phyloP scores from a whole-genome alignment of 2,329 filamentous ascomycete species.

The Calonectria hongkongensis region DNA sequence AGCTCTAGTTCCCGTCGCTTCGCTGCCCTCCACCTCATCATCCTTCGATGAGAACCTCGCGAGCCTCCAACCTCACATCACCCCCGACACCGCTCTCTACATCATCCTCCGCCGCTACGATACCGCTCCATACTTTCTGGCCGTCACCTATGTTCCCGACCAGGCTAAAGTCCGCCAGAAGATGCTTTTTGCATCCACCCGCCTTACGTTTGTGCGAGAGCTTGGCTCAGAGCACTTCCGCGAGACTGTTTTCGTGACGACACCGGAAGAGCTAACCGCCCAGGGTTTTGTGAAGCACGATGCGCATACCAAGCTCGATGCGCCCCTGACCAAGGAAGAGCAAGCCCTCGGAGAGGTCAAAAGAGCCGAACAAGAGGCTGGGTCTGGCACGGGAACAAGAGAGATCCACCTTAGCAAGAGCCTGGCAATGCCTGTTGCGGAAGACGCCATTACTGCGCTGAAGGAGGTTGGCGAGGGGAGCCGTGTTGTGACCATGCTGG shows the following conservation, averaged over 20 bases:
- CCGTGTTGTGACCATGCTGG: conserved; percentile 78
- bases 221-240: conserved; percentile 86
- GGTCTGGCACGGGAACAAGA: conserved; percentile 77
- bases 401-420: conserved; percentile 76
- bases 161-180: conserved; percentile 87
- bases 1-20: conserved; percentile 76
- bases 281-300: conserved; percentile 84
- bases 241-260: conserved; percentile 84
- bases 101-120: conserved; percentile 83
- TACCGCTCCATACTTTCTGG: conserved; percentile 75
- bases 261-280: conserved; percentile 79
- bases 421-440: conserved; percentile 74
- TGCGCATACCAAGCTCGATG: conserved; percentile 77
- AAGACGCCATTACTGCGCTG: conserved; percentile 79
- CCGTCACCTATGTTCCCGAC: conserved; percentile 87
- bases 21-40: conserved; percentile 71
- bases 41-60: conserved; percentile 79
- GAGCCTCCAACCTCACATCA: conserved; percentile 77
- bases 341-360: conserved; percentile 82
- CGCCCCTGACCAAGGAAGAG: conserved; percentile 88
- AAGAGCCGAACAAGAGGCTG: conserved; percentile 83
- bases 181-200: conserved; percentile 88
- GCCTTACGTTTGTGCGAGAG: conserved; percentile 84
- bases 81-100: conserved; percentile 81
- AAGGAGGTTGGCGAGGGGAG: conserved; percentile 72